These are phyloP conservation scores for Aspergillus sp. DNA, from an alignment of 2,329 filamentous ascomycete species.

Conservation along the genomic window DNA sequence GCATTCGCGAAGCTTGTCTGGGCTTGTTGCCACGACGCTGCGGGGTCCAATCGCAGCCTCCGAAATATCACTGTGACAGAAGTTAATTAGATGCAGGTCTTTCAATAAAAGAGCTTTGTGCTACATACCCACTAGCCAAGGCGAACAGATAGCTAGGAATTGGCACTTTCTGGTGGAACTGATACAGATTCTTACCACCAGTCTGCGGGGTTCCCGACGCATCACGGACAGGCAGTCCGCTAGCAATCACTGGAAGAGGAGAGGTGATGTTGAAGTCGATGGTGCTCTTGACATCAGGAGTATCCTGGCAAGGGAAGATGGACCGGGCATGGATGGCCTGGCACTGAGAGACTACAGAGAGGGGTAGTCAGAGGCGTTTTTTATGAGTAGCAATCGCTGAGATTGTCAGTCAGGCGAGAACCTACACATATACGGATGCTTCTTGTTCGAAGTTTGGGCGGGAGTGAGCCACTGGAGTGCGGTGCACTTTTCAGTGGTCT, in stretches of 20 bases:
- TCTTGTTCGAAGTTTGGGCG: constrained; percentile 91
- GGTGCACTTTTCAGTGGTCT: constrained; percentile 84
- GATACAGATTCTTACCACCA: constrained; percentile 62
- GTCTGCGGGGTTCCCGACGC: constrained; percentile 53
- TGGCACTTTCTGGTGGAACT: constrained; percentile 84
- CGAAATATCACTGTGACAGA: constrained; percentile 67
- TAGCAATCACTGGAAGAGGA: constrained; percentile 84
- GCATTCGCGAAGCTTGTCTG: constrained; percentile 77
- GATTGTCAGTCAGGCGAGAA: constrained; percentile 1
- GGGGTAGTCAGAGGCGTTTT: background rate
- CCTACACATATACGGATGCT: constrained; percentile 86
- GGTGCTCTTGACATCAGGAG: constrained; percentile 94
- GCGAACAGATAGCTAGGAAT: constrained; percentile 95
- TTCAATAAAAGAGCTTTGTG: background rate
- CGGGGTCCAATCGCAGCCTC: constrained; percentile 82
- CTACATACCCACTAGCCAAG: constrained; percentile 61
- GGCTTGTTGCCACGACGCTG: constrained; percentile 80
- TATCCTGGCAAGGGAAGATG: constrained; percentile 95
- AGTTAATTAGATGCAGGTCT: background rate
- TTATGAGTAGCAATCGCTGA: background rate
- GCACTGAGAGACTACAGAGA: constrained; percentile 71
- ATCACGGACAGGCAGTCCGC: constrained; percentile 64
- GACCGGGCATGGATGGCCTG: constrained; percentile 94
- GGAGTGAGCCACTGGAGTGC: constrained; percentile 94
- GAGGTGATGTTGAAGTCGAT: constrained; percentile 86